Evolutionary conservation across 768 basidiomycete species (phyloP), one percentile per base, ranked within the genome.

Genomic region (Lyophyllum atratum): DNA sequence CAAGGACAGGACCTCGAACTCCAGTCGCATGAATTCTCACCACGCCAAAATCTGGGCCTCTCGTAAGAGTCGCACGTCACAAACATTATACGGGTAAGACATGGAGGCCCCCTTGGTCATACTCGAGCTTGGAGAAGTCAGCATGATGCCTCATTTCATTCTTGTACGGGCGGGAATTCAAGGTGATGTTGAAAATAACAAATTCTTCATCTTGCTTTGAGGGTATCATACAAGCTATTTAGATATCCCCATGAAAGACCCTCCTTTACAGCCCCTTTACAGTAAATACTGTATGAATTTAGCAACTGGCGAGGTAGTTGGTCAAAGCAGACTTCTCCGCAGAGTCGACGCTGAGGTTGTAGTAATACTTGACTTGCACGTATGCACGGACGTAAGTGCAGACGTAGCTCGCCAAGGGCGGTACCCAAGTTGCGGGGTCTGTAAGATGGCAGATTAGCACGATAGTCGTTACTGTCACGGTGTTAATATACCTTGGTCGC

Each of bases 351-450:
- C 78, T 78, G 22, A 85, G 72, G 31, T 50, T 54, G 60, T 83
- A 85, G 61, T 68, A 76, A 59, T 80, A 68, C 68, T 85, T 85
- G 52, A 81, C 78, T 42, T 75, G 67, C 15, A 85, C 74, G 79
- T 80, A 85, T 10, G 84, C 82, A 9, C 78, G 75, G 28, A 76
- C 75, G 53, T 85, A 85, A 5, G 76, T 81, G 71, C 84, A 85
- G 11, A 71, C 65, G 65, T 72, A 85, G 63, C 76, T 77, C 5
- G 64, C 64, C n/a, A 80, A 68, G 40, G 82, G 80, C 14, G 80
- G 80, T 40, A 83, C 68, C 78, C 79, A 85, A n/a, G 72, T 54
- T 3, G 82, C 76, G n/a, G 74, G 72, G 65, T 84, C 83, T 76
- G 46, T 7, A 31, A 34, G 44, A 26, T 21, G 26, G n/a, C n/a